Percentiles rank a stretch among this genome's conserved stretches.
These are phyloP conservation scores for Penicillium atrosanguineum DNA, from an alignment of 495 filamentous ascomycete genomes.

Conservation along the genomic window DNA sequence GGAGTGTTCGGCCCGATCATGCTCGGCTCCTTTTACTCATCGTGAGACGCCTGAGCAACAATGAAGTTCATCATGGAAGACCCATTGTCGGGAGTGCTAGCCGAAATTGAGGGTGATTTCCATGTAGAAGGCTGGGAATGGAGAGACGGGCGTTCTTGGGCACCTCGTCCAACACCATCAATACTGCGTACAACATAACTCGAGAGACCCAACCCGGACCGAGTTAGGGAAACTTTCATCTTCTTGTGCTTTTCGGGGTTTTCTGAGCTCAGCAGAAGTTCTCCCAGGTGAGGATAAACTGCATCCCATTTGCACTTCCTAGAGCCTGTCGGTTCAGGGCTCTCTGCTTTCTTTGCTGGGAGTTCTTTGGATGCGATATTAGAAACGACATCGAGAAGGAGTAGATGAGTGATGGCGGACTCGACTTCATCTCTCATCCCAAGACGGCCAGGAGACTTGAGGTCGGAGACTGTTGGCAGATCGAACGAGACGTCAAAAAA, in stretches of 20 bases:
- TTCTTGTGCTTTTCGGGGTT: conserved; percentile 28
- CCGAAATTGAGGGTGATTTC: conserved; percentile 12
- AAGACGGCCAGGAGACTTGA: conserved; percentile 37
- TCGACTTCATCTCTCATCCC: conserved; percentile 38
- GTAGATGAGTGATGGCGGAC: conserved; percentile 34
- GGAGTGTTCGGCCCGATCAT: background rate
- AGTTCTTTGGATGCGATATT: conserved; percentile 24
- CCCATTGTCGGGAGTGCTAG: background rate
- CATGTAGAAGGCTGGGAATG: conserved; percentile 22
- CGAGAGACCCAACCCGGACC: conserved; percentile 30
- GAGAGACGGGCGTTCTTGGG: conserved; percentile 8
- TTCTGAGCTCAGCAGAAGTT: conserved; percentile 26
- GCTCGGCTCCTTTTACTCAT: background rate
- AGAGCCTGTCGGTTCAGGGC: background rate
- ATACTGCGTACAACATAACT: conserved; percentile 21
- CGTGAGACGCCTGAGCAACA: conserved; percentile 17
- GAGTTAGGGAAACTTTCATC: conserved; percentile 36
- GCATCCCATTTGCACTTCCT: conserved; percentile 28
- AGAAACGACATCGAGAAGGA: conserved; percentile 39
- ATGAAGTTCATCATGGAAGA: conserved; percentile 36
- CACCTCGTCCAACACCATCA: conserved; percentile 17
- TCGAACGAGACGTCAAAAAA: conserved; percentile 45
- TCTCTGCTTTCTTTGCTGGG: background rate
- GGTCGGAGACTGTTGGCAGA: conserved; percentile 31
- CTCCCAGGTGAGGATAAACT: conserved; percentile 43